Evolutionary conservation across 371 early-diverging fungal genomes (phyloP).

Genomic region (Smittium mucronatum): DNA sequence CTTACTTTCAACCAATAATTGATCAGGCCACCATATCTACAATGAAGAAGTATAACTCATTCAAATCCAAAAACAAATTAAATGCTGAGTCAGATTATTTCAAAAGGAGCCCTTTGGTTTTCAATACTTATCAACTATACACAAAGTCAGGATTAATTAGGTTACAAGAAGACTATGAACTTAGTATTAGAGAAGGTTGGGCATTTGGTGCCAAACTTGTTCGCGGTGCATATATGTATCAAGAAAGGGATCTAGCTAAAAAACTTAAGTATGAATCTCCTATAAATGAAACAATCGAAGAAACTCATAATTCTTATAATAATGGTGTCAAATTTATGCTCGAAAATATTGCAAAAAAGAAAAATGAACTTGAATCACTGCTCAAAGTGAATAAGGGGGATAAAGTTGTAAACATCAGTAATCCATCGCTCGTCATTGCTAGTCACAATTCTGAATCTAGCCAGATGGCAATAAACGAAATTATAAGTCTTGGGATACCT

Average conservation of each 20-base stretch:
- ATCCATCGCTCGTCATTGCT: constrained; percentile 66
- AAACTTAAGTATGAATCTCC: constrained; percentile 41
- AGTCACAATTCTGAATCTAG: constrained; percentile 83
- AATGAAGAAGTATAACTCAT: constrained; percentile 50
- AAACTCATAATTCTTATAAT: constrained; percentile 77
- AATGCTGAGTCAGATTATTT: not conserved
- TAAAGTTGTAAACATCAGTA: constrained; percentile 24
- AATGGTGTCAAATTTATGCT: constrained; percentile 61
- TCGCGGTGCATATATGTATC: constrained; percentile 85
- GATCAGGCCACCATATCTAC: constrained; percentile 65
- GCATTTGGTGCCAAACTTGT: constrained; percentile 84
- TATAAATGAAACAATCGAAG: constrained; percentile 64
- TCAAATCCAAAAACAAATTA: constrained; percentile 19
- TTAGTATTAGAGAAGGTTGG: constrained; percentile 52
- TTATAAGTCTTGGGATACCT: constrained; percentile 46
- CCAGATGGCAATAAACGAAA: constrained; percentile 44
- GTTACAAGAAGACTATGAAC: constrained; percentile 54
- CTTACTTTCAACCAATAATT: constrained; percentile 87
- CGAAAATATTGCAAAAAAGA: constrained; percentile 31
- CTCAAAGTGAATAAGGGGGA: constrained; percentile 18
- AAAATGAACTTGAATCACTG: constrained; percentile 14
- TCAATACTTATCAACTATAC: constrained; percentile 94
- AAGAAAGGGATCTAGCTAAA: constrained; percentile 55
- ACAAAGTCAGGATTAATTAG: constrained; percentile 54
- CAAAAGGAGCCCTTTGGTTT: constrained; percentile 46